Base-by-base conservation (phyloP, 2,329 filamentous ascomycete species). In the Trichoderma hamatum region DNA sequence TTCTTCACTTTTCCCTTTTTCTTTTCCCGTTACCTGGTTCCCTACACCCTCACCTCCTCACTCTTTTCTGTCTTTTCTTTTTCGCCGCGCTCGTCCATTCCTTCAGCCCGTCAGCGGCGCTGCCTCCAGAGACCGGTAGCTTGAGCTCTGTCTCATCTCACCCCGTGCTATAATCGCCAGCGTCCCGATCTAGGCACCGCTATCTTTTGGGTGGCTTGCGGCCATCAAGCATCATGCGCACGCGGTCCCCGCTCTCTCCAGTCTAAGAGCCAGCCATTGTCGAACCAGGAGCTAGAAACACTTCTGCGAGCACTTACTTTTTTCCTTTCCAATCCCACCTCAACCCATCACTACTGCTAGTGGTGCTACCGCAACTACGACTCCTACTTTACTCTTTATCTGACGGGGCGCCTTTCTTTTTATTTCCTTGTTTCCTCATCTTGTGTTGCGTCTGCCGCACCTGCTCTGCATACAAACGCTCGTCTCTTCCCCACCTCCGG, bases 201-300 rank as follows among this genome's bases (percentile, higher is more conserved):
- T 46, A 36, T 49, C 28, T 32, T 51, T 16, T 24, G 16, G 26
- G 59, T 62, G 59, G 59, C 59, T 62, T 62, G 59, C 39, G 51
- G 43, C 59, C 59, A 62, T 49, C 43, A 51, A 61, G 30, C 65
- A 68, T 55, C 65, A 68, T 68, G 65, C 65, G 34, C 65, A 55
- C 32, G 56, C 32, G 30, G 39, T 32, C 65, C 56, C 65, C 64
- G 64, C 64, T 67, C 56, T 30, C 55, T 61, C 46, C 32, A 39
- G n/a, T 58, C 24, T 51, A 60, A 26, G 34, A 21, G 32, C 30
- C 56, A 55, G 61, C 36, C 62, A 55, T 69, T 51, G 36, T 62
- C 59, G 34, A 51, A 58, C 34, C 36, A 58, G 39, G 52, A 52
- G 43, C 58, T 28, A n/a, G 63, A 58, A 66, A 21, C 69, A 28